Conservation (phyloP, 129 eudicot species). For the Logfia minima region DNA sequence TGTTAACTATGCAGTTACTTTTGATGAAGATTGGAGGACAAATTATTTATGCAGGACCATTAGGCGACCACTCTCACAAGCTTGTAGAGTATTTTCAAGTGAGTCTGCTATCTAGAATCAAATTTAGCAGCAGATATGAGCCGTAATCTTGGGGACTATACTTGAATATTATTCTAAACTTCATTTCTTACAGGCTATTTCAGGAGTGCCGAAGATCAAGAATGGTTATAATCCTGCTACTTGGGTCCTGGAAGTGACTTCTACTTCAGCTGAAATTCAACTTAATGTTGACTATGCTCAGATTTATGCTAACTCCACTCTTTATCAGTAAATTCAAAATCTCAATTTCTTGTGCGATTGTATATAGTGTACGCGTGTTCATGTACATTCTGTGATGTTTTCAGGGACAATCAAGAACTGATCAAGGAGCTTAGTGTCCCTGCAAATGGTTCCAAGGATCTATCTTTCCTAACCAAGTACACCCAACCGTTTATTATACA, state of each 20-base stretch:
- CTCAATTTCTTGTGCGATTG: neutral
- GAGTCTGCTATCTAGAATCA: neutral
- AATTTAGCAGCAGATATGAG: conserved; percentile 1
- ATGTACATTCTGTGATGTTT: conserved; percentile 9
- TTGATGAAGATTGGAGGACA: conserved; percentile 32
- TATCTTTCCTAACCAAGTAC: conserved; percentile 8
- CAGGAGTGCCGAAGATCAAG: conserved; percentile 30
- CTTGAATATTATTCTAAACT: neutral
- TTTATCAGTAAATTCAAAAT: conserved; percentile 17
- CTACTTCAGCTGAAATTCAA: conserved; percentile 19
- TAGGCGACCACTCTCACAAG: conserved; percentile 29
- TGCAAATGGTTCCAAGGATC: conserved; percentile 20
- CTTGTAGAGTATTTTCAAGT: conserved; percentile 32
- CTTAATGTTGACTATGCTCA: conserved; percentile 21
- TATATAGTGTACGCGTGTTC: neutral
- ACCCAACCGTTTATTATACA: conserved; percentile 27
- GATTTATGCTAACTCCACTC: conserved; percentile 19
- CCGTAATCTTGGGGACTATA: neutral
- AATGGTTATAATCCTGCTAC: conserved; percentile 32
- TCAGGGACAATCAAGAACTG: conserved; percentile 21
- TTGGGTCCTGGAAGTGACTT: conserved; percentile 34
- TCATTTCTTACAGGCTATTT: conserved; percentile 12
- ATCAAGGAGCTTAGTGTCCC: conserved; percentile 22
- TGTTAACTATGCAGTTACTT: conserved; percentile 19
- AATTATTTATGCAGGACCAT: conserved; percentile 25